Base-by-base conservation (phyloP, 177 flowering plant genomes). In the Tripterygium wilfordii region DNA sequence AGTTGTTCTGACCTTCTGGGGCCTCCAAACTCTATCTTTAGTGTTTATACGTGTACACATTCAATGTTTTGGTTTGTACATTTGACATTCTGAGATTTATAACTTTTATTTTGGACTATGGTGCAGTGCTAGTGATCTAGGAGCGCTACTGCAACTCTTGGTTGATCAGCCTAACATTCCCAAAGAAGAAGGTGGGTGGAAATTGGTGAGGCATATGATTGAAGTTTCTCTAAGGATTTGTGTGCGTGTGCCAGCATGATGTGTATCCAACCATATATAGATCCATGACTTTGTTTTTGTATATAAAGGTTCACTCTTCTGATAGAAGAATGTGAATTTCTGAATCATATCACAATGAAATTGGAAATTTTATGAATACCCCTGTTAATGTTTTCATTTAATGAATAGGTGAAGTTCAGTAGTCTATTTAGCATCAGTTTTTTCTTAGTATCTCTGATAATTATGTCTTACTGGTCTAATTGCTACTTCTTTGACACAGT, bases 131-230 rank as follows among this genome's bases (percentile, higher is more conserved):
- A 44, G 55, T 54, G 92, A 77, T 72, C 42, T 84, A 35, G 61
- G 54, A 22, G 77, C 82, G 7, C 72, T 87, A 40, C 68, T 66
- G 44, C 80, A 72, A 41, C 72, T 83, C 20, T 60, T 84, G 53
- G 70, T 71, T 56, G 92, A 87, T 69, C 96, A 87, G 67, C 92
- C 96, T 43, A 82, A 87, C 57, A 84, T 87, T 28, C 78, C 75
- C 14, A 74, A 59, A 53, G 82, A 78, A 18, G 83, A 87, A 80
- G 92, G 96, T 84, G 33, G 26, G 33, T 3, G 16, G 12, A n/a
- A 22, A 3, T 30, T 16, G 2, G 17, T 17, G 29, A 1, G 23
- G 28, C 1, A 36, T 23, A 5, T 1, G n/a, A 21, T 21, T 1
- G 3, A 40, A 19, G 25, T 40, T 22, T 19, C 25, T 4, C 25